phyloP scores from a whole-genome alignment of 1,139 yeast species.

The Saccharomycopsis phalli region DNA sequence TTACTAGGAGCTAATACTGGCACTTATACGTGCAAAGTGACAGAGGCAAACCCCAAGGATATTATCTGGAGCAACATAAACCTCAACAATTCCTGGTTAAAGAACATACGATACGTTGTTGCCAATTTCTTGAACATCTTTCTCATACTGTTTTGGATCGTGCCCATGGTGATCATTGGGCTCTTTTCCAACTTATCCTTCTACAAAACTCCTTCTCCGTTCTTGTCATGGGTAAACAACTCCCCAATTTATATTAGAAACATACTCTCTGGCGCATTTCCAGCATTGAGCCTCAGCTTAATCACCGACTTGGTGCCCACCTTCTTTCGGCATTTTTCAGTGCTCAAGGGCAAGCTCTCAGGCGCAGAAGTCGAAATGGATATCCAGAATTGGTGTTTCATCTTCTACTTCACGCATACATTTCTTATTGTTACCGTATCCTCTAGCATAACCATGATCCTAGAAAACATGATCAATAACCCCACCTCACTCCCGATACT shows the following conservation, averaged over 20 bases:
- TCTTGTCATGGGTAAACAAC: constrained; percentile 40
- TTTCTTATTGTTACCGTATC: constrained; percentile 80
- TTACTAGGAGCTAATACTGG: constrained; percentile 38
- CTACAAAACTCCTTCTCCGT: constrained; percentile 45
- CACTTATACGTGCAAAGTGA: constrained; percentile 33
- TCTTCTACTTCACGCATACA: constrained; percentile 69
- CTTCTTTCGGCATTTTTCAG: constrained; percentile 41
- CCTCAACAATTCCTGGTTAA: constrained; percentile 29
- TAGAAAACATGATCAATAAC: constrained; percentile 54
- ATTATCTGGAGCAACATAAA: constrained; percentile 50
- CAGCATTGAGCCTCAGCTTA: constrained; percentile 49
- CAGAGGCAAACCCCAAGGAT: constrained; percentile 50
- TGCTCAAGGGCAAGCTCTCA: constrained; percentile 43
- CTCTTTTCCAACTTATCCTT: constrained; percentile 57
- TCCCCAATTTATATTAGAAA: constrained; percentile 47
- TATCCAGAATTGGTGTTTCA: constrained; percentile 59
- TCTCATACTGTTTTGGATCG: constrained; percentile 50
- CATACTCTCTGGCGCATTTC: constrained; percentile 48
- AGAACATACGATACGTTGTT: constrained; percentile 32
- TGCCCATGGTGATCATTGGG: constrained; percentile 68
- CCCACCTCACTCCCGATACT: constrained; percentile 67
- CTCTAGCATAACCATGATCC: constrained; percentile 63
- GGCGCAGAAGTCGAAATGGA: constrained; percentile 50
- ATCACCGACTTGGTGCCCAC: constrained; percentile 48
- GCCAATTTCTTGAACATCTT: constrained; percentile 38